phyloP scores from a whole-genome alignment of 805 yeast species.

The Komagataella mondaviorum region DNA sequence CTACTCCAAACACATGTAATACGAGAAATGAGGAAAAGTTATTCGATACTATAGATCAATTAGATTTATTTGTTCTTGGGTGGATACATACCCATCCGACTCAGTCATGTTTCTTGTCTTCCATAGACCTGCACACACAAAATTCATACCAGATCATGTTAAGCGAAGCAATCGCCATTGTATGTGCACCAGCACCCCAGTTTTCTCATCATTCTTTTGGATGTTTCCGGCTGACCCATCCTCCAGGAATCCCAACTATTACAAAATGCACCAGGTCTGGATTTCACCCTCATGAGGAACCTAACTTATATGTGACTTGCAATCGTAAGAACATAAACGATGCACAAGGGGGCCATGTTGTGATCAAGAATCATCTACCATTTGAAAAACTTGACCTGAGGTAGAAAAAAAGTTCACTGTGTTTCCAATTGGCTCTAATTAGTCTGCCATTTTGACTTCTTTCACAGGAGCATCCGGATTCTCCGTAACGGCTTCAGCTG shows the following conservation, averaged over 20 bases:
- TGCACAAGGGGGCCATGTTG: slow-evolving; percentile 31
- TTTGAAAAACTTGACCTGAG: slow-evolving; percentile 37
- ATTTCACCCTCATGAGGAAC: slow-evolving; percentile 51
- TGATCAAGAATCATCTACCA: slow-evolving; percentile 28
- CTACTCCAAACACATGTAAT: slow-evolving; percentile 48
- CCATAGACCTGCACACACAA: slow-evolving; percentile 58
- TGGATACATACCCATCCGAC: slow-evolving; percentile 73
- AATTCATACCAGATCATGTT: slow-evolving; percentile 57
- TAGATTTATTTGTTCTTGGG: slow-evolving; percentile 50
- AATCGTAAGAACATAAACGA: slow-evolving; percentile 17
- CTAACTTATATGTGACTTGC: slow-evolving; percentile 34
- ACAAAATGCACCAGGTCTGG: slow-evolving; percentile 34
- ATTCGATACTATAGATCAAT: slow-evolving; percentile 39
- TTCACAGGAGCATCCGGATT: slow-evolving; percentile 2
- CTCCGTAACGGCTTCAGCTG: neutral
- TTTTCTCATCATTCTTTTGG: slow-evolving; percentile 32
- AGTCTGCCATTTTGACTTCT: slow-evolving; percentile 2
- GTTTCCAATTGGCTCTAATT: slow-evolving; percentile 1
- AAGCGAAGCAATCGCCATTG: slow-evolving; percentile 57
- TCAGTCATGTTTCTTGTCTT: slow-evolving; percentile 55
- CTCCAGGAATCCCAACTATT: slow-evolving; percentile 45
- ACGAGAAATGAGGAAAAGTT: slow-evolving; percentile 47
- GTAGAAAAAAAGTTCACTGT: neutral
- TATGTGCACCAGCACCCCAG: slow-evolving; percentile 38
- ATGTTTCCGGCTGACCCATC: slow-evolving; percentile 48